These are phyloP conservation scores for Fusarium austroafricanum DNA, from an alignment of 2,329 filamentous ascomycete species.

Conservation along the genomic window DNA sequence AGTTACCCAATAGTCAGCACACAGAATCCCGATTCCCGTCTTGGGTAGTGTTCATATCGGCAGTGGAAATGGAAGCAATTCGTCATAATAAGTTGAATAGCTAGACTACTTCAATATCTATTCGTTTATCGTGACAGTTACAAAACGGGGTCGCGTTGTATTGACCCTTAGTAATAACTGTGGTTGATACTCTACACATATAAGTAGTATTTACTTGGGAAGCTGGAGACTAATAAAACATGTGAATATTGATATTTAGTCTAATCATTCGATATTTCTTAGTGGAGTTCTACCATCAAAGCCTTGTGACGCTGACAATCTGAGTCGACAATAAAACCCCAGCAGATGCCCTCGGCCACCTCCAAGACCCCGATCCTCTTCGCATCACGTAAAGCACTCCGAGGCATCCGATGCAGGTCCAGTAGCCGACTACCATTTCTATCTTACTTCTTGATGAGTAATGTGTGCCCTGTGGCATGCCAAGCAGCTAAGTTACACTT, in stretches of 20 bases:
- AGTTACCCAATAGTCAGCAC: conserved; percentile 1
- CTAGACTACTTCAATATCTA: not conserved
- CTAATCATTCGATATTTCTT: not conserved
- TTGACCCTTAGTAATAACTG: too few relatives aligned
- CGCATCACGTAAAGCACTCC: not conserved
- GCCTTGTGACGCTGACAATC: conserved; percentile 6
- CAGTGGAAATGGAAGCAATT: not conserved
- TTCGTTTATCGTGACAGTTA: not conserved
- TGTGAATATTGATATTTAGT: not conserved
- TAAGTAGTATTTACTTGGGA: too few relatives aligned
- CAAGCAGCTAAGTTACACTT: too few relatives aligned
- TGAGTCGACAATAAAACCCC: conserved; percentile 2
- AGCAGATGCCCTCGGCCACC: conserved; percentile 9
- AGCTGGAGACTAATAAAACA: too few relatives aligned
- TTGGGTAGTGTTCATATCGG: not conserved
- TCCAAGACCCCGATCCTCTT: conserved; percentile 14
- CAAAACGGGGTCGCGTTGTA: not conserved
- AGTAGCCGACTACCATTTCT: not conserved
- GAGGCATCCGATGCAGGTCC: conserved; percentile 3
- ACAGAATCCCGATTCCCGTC: not conserved
- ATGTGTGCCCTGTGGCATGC: too few relatives aligned
- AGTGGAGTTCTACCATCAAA: not conserved
- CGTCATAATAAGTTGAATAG: not conserved
- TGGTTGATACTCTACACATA: too few relatives aligned
- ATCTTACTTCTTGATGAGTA: not conserved